Evolutionary conservation across 192 early-diverging fungal species (phyloP).

Genomic region (Gonapodya prolifera): DNA sequence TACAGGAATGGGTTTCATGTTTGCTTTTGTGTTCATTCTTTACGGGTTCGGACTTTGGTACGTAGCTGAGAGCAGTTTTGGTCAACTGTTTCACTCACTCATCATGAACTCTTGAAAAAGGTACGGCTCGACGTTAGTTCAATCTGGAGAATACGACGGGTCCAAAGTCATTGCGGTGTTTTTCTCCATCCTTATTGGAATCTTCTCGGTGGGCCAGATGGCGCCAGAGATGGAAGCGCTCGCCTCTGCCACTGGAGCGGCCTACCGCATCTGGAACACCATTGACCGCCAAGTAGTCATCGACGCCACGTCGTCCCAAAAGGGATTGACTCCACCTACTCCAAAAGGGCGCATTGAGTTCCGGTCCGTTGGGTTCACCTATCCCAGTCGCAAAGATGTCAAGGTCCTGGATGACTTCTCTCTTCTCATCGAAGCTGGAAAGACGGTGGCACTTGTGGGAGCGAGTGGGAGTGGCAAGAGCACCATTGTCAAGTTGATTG

Average conservation of each 20-base stretch:
- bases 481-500: conserved; percentile 66
- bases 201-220: conserved; percentile 53
- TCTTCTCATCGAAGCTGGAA: conserved; percentile 57
- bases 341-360: conserved; percentile 62
- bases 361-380: conserved; percentile 61
- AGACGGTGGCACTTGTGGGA: conserved; percentile 83
- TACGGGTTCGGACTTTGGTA: background rate
- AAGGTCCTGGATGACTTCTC: conserved; percentile 59
- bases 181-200: conserved; percentile 76
- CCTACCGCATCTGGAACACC: conserved; percentile 59
- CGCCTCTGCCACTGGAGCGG: conserved; percentile 67
- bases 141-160: conserved; percentile 22
- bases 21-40: background rate
- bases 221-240: conserved; percentile 63
- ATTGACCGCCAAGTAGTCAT: conserved; percentile 75
- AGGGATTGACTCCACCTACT: conserved; percentile 2
- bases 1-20: background rate
- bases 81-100: no score
- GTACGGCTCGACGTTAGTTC: no score
- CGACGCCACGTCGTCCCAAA: conserved; percentile 22
- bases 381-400: conserved; percentile 74
- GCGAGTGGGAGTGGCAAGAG: conserved; percentile 77
- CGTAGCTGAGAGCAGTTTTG: background rate
- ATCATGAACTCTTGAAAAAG: no score
- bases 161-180: conserved; percentile 64